Evolutionary conservation across 352 stramenopile genomes (phyloP), one percentile per base, ranked within the genome.

Genomic region (Pythium scleroteichum): DNA sequence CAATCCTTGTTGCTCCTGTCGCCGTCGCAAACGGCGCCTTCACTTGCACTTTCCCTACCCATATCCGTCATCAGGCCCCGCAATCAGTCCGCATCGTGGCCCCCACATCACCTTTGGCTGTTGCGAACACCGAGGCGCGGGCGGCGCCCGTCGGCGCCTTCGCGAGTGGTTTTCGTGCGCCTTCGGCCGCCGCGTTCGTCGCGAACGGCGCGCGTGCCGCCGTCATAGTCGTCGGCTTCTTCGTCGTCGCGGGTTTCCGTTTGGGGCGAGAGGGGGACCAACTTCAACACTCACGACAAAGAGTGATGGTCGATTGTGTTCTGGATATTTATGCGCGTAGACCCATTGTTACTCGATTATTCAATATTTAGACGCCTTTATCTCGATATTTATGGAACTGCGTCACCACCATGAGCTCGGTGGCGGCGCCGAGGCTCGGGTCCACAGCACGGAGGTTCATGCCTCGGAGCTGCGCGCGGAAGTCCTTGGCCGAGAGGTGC

Each of bases 401-500:
- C 14, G 61, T 57, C 7, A 88, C 39, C n/a, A 89, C 47, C 8
- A 66, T 41, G 9, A 86, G 56, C 53, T 89, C 78, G 7, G 68
- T 35, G 14, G 75, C 42, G 2, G 78, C 71, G 6, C 72, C 79
- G 8, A 76, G 54, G n/a, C 48, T 35, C 4, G 68, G 47, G 40
- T 73, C 67, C 6, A 77, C 51, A 9, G 77, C 56, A 16, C 78
- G 74, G 23, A 91, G 58, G 40, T 81, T 71, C 53, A 69, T 76
- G 24, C 75, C 62, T 13, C 79, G 78, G 24, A 91, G 66, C 50
- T 76, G 73, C 39, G 63, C 54, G 17, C 82, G 79, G 48, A 91
- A 89, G 24, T 81, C 69, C 61, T 82, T 88, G 2, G 82, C 75
- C 9, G 63, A 58, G 5, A 89, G 68, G 8, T 50, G 62, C 0